Conservation (phyloP, 208 protist species). For the Leishmania martiniquensis region DNA sequence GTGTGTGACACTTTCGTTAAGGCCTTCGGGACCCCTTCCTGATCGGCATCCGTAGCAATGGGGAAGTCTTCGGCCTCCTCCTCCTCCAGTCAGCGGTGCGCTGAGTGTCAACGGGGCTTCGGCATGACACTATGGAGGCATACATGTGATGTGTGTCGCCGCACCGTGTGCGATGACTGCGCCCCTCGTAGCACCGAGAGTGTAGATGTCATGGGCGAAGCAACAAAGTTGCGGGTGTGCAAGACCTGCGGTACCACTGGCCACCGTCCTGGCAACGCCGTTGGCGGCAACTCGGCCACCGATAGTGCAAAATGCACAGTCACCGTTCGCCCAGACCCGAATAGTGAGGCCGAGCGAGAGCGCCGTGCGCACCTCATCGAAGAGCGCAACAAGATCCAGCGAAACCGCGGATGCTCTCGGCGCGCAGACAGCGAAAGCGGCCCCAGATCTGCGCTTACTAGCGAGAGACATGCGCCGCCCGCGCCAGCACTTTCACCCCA, state of each 20-base stretch:
- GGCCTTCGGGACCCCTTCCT: not conserved
- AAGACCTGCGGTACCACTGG: constrained; percentile 13
- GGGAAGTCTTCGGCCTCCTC: constrained; percentile 1
- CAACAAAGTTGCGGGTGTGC: constrained; percentile 28
- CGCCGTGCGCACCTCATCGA: constrained; percentile 43
- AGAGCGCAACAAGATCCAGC: constrained; percentile 40
- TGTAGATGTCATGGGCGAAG: constrained; percentile 12
- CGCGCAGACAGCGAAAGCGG: not conserved
- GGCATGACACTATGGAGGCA: constrained; percentile 56
- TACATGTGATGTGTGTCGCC: constrained; percentile 50
- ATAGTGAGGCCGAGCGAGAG: constrained; percentile 45
- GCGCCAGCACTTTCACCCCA: not conserved
- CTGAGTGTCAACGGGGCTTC: constrained; percentile 52
- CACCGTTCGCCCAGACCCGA: constrained; percentile 20
- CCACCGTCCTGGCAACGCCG: constrained; percentile 14
- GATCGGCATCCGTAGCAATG: not conserved
- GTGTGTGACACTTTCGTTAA: not conserved
- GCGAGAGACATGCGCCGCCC: not conserved
- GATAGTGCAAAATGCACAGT: not conserved
- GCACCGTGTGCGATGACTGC: constrained; percentile 71
- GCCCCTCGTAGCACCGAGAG: constrained; percentile 31
- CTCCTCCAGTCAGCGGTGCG: constrained; percentile 32
- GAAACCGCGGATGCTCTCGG: constrained; percentile 22
- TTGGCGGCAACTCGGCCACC: not conserved
- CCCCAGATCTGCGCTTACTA: not conserved